Conservation (phyloP, 495 filamentous ascomycete species). For the Aspergillus indologenus region DNA sequence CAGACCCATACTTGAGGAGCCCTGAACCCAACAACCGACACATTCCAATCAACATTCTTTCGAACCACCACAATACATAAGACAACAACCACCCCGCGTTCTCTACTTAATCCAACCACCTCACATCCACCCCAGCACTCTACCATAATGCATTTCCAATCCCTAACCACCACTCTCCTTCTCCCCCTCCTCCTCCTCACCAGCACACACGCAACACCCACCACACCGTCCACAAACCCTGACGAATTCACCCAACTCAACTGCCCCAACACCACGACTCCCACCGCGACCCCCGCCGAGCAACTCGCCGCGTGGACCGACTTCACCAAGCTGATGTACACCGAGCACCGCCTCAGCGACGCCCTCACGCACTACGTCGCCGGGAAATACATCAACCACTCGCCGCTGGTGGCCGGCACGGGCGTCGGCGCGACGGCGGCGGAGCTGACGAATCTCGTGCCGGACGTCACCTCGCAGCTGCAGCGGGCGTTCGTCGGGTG, state of each 20-base stretch:
- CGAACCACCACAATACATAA: too few relatives aligned
- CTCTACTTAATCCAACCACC: not conserved
- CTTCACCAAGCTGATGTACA: slow-evolving; percentile 4
- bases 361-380: slow-evolving; percentile 3
- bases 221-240: not conserved
- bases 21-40: too few relatives aligned
- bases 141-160: not conserved
- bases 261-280: slow-evolving; percentile 7
- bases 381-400: slow-evolving; percentile 7
- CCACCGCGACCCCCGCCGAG: not conserved
- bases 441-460: not conserved
- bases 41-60: too few relatives aligned
- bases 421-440: not conserved
- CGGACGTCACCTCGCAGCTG: not conserved
- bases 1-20: too few relatives aligned
- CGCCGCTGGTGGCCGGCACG: not conserved
- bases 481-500: slow-evolving; percentile 5
- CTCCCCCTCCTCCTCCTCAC: not conserved
- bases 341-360: not conserved
- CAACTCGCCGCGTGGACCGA: slow-evolving; percentile 2
- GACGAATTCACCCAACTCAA: slow-evolving; percentile 1
- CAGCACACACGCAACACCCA: not conserved
- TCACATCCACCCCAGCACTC: slow-evolving; percentile 7
- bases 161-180: not conserved
- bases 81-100: too few relatives aligned